These are phyloP conservation scores for Ajuga reptans DNA, from an alignment of 305 asterid genomes.

Conservation along the genomic window DNA sequence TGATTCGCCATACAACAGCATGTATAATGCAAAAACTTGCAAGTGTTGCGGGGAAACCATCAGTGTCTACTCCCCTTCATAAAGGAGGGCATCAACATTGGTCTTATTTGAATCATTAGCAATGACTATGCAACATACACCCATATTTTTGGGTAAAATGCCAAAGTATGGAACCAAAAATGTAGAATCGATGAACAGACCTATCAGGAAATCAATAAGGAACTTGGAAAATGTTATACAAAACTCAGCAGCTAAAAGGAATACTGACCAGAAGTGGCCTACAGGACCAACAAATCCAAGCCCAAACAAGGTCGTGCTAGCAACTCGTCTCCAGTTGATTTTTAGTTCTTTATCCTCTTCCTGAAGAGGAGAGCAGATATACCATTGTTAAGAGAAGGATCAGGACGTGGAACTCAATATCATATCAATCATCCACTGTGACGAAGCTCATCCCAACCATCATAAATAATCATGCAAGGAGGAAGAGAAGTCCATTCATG, in stretches of 20 bases:
- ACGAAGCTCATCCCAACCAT: background rate
- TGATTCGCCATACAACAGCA: conserved; percentile 5
- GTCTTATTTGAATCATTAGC: background rate
- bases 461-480: background rate
- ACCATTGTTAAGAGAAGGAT: conserved; percentile 11
- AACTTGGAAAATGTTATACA: background rate
- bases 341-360: conserved; percentile 48
- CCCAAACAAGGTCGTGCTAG: conserved; percentile 72
- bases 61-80: background rate
- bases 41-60: background rate
- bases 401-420: background rate
- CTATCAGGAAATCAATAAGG: conserved; percentile 1
- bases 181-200: background rate
- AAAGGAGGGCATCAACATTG: background rate
- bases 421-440: background rate
- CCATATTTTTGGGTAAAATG: background rate
- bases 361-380: conserved; percentile 30
- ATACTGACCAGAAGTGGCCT: conserved; percentile 87
- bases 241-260: conserved; percentile 7
- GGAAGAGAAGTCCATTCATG: background rate
- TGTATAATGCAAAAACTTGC: background rate
- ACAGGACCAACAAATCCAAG: conserved; percentile 90
- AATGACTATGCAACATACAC: background rate
- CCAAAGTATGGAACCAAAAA: background rate
- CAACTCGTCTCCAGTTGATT: conserved; percentile 85